These are phyloP conservation scores for Eragrostis curvula DNA, from an alignment of 176 grass and related monocot genomes.

Conservation along the genomic window DNA sequence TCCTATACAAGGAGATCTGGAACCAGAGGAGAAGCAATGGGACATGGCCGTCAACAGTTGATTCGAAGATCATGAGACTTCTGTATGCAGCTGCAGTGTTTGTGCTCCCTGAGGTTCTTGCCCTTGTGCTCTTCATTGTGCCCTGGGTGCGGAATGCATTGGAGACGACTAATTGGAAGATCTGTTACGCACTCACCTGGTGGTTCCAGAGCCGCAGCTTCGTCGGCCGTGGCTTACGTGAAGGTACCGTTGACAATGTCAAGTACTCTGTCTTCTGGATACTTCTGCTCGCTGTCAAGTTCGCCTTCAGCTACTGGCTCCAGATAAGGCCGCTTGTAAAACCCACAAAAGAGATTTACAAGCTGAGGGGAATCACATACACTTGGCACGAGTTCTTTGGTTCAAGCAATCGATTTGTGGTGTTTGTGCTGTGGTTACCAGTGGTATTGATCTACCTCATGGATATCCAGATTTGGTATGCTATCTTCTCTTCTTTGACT, in stretches of 20 bases:
- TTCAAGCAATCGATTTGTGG: conserved; percentile 72
- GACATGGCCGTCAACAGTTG: conserved; percentile 39
- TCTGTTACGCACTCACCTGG: conserved; percentile 84
- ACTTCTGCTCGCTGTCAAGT: conserved; percentile 75
- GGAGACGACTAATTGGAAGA: conserved; percentile 90
- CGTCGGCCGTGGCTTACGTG: conserved; percentile 84
- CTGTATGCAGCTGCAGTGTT: conserved; percentile 68
- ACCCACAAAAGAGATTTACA: conserved; percentile 75
- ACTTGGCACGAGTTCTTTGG: conserved; percentile 91
- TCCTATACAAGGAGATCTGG: conserved; percentile 65
- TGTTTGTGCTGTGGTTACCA: conserved; percentile 80
- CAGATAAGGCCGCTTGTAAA: conserved; percentile 87
- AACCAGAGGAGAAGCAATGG: conserved; percentile 44
- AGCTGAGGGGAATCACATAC: conserved; percentile 47
- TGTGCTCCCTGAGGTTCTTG: conserved; percentile 76
- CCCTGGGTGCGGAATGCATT: conserved; percentile 84
- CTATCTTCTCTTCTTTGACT: conserved; percentile 79
- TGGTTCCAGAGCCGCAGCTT: conserved; percentile 93
- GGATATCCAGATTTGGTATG: conserved; percentile 98
- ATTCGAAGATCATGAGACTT: conserved; percentile 55
- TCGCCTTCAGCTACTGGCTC: conserved; percentile 87
- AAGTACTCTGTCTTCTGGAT: conserved; percentile 88
- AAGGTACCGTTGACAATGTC: conserved; percentile 71
- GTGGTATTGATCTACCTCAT: conserved; percentile 95
- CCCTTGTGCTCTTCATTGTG: conserved; percentile 70